Conservation (phyloP, 1,139 yeast species). For the Wickerhamomyces sp. region DNA sequence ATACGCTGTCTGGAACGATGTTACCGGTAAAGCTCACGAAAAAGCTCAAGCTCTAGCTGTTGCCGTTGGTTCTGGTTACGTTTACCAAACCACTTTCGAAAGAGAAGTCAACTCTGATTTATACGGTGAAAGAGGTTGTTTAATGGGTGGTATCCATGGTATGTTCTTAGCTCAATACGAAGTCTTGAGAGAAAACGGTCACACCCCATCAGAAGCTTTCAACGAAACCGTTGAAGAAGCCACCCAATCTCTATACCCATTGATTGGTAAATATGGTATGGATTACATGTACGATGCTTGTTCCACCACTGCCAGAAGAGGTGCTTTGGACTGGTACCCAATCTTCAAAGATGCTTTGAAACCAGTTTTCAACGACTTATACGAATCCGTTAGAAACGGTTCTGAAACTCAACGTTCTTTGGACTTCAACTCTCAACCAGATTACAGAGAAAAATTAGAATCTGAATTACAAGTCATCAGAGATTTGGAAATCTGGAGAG, state of each 20-base stretch:
- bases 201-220: slow-evolving; percentile 99
- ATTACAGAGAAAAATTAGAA: slow-evolving; percentile 96
- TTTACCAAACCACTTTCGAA: slow-evolving; percentile 98
- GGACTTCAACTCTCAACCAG: slow-evolving; percentile 96
- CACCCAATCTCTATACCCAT: slow-evolving; percentile 98
- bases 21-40: slow-evolving; percentile 98
- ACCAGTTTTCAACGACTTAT: slow-evolving; percentile 95
- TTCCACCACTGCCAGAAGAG: slow-evolving; percentile 99
- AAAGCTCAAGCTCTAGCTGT: slow-evolving; percentile 98
- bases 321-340: slow-evolving; percentile 99
- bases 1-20: slow-evolving; percentile 99
- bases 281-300: slow-evolving; percentile 99
- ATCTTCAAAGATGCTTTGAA: slow-evolving; percentile 96
- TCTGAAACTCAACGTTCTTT: slow-evolving; percentile 96
- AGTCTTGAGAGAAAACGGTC: slow-evolving; percentile 98
- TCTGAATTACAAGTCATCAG: slow-evolving; percentile 89
- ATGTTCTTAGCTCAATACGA: slow-evolving; percentile 99
- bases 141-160: slow-evolving; percentile 99
- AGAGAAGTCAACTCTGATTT: slow-evolving; percentile 98
- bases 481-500: slow-evolving; percentile 98
- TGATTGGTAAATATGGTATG: slow-evolving; percentile 99
- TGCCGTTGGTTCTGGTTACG: slow-evolving; percentile 99
- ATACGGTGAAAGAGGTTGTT: slow-evolving; percentile 99
- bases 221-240: slow-evolving; percentile 99
- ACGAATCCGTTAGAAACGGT: slow-evolving; percentile 94